phyloP scores from a whole-genome alignment of 1,139 yeast species.

The Pichia sp. region DNA sequence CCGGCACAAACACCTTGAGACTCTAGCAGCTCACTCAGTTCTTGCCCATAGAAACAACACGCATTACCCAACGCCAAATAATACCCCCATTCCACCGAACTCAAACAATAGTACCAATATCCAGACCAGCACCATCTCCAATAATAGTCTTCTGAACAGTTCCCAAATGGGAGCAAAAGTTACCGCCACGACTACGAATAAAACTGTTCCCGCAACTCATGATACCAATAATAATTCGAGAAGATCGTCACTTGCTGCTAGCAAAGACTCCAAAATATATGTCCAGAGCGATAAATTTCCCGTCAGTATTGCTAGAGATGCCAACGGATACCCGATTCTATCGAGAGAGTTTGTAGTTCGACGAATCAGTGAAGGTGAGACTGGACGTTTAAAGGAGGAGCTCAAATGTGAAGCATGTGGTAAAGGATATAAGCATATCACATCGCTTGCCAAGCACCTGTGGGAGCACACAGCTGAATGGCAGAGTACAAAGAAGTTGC shows the following conservation, averaged over 20 bases:
- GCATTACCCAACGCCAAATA: constrained; percentile 28
- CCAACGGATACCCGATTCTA: constrained; percentile 35
- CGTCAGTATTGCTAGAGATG: constrained; percentile 11
- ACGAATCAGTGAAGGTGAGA: constrained; percentile 80
- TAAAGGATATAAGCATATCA: constrained; percentile 81
- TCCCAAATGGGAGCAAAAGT: not conserved
- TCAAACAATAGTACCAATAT: not conserved
- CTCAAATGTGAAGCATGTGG: constrained; percentile 87
- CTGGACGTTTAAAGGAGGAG: constrained; percentile 78
- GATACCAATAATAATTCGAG: constrained; percentile 6
- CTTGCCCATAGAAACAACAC: not conserved
- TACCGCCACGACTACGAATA: not conserved
- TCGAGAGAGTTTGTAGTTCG: constrained; percentile 76
- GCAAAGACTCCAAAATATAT: not conserved
- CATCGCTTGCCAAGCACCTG: constrained; percentile 69
- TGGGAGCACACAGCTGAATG: constrained; percentile 94
- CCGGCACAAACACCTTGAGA: not conserved
- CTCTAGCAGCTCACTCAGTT: not conserved
- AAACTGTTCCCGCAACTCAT: constrained; percentile 17
- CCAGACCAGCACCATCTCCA: constrained; percentile 10
- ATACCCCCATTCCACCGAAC: constrained; percentile 26
- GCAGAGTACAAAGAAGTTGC: constrained; percentile 75
- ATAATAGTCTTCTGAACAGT: not conserved
- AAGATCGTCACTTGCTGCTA: not conserved
- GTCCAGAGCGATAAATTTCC: constrained; percentile 6